Conservation (phyloP, 305 asterid genomes). For the Stenogyne calaminthoides region DNA sequence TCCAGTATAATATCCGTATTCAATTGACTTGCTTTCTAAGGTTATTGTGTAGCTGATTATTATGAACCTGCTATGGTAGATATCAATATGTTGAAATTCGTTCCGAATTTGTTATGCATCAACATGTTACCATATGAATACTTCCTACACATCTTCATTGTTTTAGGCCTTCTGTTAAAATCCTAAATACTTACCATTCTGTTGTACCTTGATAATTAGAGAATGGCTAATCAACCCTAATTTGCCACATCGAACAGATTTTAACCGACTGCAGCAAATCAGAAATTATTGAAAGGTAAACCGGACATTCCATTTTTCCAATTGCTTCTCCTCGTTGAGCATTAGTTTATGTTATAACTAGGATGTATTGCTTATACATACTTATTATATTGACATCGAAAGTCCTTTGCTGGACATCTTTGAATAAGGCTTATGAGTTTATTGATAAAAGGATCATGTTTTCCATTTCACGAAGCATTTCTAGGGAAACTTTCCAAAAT, state of each 20-base stretch:
- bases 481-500: neutral
- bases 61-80: neutral
- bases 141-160: neutral
- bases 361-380: neutral
- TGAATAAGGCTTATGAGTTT: no score
- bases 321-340: constrained; percentile 25
- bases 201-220: constrained; percentile 13
- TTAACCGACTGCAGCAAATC: constrained; percentile 69
- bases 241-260: constrained; percentile 51
- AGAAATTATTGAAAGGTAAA: constrained; percentile 81
- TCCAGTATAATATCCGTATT: no score
- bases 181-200: neutral
- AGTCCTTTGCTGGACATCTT: constrained; percentile 6
- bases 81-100: neutral
- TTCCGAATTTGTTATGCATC: neutral
- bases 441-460: no score
- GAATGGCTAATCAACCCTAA: constrained; percentile 32
- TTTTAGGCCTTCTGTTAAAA: constrained; percentile 20
- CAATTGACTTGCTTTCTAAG: no score
- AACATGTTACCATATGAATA: neutral
- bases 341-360: constrained; percentile 15
- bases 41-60: neutral
- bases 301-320: constrained; percentile 2
- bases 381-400: neutral
- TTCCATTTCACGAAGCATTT: neutral